A percentile compares a stretch with the other conserved stretches of the same genome.
These are phyloP conservation scores for Candida xyloterini DNA, from an alignment of 805 yeast genomes.

Conservation along the genomic window DNA sequence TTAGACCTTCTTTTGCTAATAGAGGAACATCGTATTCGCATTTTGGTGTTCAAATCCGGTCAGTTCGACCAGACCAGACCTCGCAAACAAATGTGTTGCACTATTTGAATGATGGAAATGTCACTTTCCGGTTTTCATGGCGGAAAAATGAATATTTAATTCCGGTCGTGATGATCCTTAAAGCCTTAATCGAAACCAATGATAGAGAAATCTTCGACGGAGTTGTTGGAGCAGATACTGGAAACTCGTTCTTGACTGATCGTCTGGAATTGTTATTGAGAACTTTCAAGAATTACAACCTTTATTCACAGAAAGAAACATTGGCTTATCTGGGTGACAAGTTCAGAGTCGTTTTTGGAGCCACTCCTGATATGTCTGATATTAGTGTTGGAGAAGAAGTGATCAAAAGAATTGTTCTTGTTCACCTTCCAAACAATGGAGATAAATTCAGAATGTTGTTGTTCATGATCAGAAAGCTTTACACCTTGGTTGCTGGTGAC, in stretches of 20 bases:
- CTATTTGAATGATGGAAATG: slow-evolving; percentile 92
- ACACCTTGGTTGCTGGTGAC: slow-evolving; percentile 93
- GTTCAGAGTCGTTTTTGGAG: slow-evolving; percentile 89
- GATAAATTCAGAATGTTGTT: slow-evolving; percentile 86
- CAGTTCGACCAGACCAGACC: slow-evolving; percentile 94
- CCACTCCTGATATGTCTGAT: slow-evolving; percentile 84
- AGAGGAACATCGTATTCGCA: slow-evolving; percentile 89
- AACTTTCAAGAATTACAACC: slow-evolving; percentile 76
- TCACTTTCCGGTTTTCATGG: slow-evolving; percentile 96
- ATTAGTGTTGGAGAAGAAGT: slow-evolving; percentile 88
- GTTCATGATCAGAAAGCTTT: slow-evolving; percentile 94
- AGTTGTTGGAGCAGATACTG: slow-evolving; percentile 82
- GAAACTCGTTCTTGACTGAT: slow-evolving; percentile 93
- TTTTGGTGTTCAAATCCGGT: slow-evolving; percentile 91
- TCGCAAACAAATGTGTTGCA: slow-evolving; percentile 98
- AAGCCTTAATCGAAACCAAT: slow-evolving; percentile 84
- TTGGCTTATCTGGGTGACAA: slow-evolving; percentile 93
- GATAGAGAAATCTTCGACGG: slow-evolving; percentile 97
- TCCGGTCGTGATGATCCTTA: slow-evolving; percentile 88
- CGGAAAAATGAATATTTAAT: slow-evolving; percentile 91
- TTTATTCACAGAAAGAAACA: slow-evolving; percentile 82
- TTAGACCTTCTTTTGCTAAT: slow-evolving; percentile 90
- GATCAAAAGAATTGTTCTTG: slow-evolving; percentile 78
- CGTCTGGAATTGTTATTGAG: slow-evolving; percentile 92
- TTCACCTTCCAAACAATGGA: slow-evolving; percentile 68